Conservation (phyloP, 176 grass and related monocot genomes). For the Triticum monococcum region DNA sequence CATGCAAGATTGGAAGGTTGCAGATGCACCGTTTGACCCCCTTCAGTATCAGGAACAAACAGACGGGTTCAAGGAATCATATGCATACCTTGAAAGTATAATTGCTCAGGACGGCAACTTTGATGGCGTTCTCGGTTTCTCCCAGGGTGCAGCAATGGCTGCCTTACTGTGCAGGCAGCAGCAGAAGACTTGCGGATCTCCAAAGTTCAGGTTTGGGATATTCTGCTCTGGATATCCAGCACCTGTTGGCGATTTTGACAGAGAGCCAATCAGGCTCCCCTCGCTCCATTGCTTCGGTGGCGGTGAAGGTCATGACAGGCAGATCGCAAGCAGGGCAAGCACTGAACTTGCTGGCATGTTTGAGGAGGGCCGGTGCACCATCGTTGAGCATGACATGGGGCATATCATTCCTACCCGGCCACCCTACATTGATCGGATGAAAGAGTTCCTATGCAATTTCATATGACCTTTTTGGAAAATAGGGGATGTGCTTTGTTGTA, state of each 20-base stretch:
- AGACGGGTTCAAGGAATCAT: constrained; percentile 71
- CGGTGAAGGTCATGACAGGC: constrained; percentile 63
- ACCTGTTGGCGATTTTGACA: neutral
- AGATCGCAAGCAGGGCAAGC: constrained; percentile 64
- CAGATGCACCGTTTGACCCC: constrained; percentile 58
- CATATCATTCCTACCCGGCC: constrained; percentile 80
- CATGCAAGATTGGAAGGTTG: constrained; percentile 57
- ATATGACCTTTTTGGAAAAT: constrained; percentile 35
- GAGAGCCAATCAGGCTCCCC: constrained; percentile 54
- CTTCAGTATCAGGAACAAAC: constrained; percentile 86
- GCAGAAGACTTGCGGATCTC: constrained; percentile 35
- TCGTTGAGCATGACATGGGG: constrained; percentile 89
- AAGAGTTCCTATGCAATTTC: constrained; percentile 62
- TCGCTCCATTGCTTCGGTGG: constrained; percentile 84
- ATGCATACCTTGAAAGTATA: constrained; percentile 42
- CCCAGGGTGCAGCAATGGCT: constrained; percentile 80
- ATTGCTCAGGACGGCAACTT: constrained; percentile 55
- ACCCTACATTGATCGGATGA: constrained; percentile 72
- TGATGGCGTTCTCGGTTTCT: constrained; percentile 83
- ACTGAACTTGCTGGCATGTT: constrained; percentile 53
- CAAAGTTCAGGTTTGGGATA: constrained; percentile 64
- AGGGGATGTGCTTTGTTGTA: constrained; percentile 12
- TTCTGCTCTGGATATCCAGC: constrained; percentile 76
- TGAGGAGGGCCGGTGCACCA: constrained; percentile 30
- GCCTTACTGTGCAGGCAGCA: constrained; percentile 70